Percentiles rank a stretch among this genome's conserved stretches.
Evolutionary conservation across 371 early-diverging fungal genomes (phyloP).

Genomic region (Mortierella sp.): DNA sequence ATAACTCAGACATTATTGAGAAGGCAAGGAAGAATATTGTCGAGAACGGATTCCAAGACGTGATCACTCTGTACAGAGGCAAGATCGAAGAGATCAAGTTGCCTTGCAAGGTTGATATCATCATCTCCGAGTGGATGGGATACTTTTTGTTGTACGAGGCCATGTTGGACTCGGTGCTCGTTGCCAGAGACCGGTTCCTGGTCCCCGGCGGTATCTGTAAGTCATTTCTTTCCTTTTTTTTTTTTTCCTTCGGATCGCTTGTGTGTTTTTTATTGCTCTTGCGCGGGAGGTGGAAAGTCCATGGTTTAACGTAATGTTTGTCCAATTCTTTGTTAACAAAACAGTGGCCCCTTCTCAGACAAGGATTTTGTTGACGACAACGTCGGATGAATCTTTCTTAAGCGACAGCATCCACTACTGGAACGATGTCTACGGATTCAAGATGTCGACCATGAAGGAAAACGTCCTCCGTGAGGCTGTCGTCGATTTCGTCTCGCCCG

Average conservation of each 20-base stretch:
- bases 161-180: conserved; percentile 90
- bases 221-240: too few relatives aligned
- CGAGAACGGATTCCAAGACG: conserved; percentile 80
- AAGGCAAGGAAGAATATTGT: conserved; percentile 82
- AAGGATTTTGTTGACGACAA: conserved; percentile 77
- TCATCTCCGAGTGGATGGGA: conserved; percentile 95
- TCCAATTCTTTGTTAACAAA: conserved; percentile 9
- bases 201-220: conserved; percentile 72
- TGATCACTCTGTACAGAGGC: conserved; percentile 80
- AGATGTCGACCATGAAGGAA: conserved; percentile 85
- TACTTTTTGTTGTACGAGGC: conserved; percentile 90
- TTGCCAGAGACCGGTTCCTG: conserved; percentile 85
- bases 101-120: conserved; percentile 87
- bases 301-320: too few relatives aligned
- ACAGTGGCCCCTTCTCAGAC: conserved; percentile 84
- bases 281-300: too few relatives aligned
- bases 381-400: conserved; percentile 85
- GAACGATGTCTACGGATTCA: conserved; percentile 91
- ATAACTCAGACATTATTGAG: conserved; percentile 88
- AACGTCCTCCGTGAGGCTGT: conserved; percentile 67
- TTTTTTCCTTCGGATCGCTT: too few relatives aligned
- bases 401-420: conserved; percentile 84
- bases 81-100: conserved; percentile 87
- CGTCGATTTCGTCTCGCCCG: conserved; percentile 76
- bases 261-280: too few relatives aligned